Conservation (phyloP, 495 filamentous ascomycete species). For the Recurvomyces mirabilis region DNA sequence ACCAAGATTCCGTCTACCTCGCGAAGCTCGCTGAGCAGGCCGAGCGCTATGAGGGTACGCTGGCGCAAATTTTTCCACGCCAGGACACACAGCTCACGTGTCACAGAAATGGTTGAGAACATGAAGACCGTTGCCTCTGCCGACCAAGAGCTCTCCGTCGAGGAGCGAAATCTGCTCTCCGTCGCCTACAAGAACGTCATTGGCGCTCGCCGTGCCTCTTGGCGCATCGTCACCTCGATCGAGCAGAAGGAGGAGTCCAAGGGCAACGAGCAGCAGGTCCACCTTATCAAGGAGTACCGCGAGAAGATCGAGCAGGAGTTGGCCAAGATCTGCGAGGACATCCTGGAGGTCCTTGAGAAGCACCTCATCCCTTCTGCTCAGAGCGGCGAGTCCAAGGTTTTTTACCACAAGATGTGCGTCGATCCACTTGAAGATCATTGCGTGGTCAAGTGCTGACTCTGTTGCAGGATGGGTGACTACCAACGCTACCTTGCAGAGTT, state of each 20-base stretch:
- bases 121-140: conserved; percentile 98
- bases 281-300: conserved; percentile 97
- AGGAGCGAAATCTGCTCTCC: conserved; percentile 97
- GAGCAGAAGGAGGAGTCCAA: conserved; percentile 99
- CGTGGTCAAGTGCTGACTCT: conserved; percentile 12
- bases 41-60: conserved; percentile 98
- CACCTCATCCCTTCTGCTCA: conserved; percentile 94
- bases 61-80: background rate
- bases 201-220: conserved; percentile 94
- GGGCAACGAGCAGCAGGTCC: conserved; percentile 88
- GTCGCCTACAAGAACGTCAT: conserved; percentile 99
- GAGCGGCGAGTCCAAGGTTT: conserved; percentile 97
- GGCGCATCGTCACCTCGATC: conserved; percentile 99
- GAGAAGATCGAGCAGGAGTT: conserved; percentile 98
- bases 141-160: conserved; percentile 94
- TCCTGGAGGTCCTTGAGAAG: conserved; percentile 90
- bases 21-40: conserved; percentile 99
- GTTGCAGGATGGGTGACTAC: conserved; percentile 93
- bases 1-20: conserved; percentile 98
- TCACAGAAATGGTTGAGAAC: conserved; percentile 98
- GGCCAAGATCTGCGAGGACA: conserved; percentile 98
- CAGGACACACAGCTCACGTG: background rate
- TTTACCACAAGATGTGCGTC: conserved; percentile 99
- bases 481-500: conserved; percentile 99
- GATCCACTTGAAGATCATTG: no score